Percentiles rank a stretch among this genome's conserved stretches.
phyloP scores from a whole-genome alignment of 768 basidiomycete genomes.

The Boletellus emodensis region DNA sequence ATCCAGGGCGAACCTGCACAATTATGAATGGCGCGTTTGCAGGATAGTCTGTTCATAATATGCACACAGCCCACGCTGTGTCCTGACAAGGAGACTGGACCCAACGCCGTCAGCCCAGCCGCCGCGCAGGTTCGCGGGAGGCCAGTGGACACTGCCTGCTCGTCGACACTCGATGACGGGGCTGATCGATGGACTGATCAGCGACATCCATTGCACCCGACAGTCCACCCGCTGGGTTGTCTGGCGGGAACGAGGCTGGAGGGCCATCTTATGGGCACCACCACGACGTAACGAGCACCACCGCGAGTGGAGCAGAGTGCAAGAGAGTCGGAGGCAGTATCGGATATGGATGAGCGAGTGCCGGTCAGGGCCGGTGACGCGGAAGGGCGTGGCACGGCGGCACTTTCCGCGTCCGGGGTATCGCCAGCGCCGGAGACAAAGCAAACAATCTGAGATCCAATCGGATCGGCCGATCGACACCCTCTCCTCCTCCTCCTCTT shows the following conservation, averaged over 20 bases:
- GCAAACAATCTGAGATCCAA: constrained; percentile 31
- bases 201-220: too few species aligned
- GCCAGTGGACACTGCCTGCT: too few species aligned
- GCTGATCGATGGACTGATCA: too few species aligned
- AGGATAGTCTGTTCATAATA: too few species aligned
- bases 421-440: constrained; percentile 31
- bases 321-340: background rate
- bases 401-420: constrained; percentile 30
- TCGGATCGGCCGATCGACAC: constrained; percentile 17
- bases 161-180: too few species aligned
- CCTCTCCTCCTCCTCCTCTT: background rate
- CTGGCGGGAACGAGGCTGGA: too few species aligned
- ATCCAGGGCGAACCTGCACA: too few species aligned
- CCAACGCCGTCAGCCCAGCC: too few species aligned
- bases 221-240: too few species aligned
- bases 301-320: background rate
- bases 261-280: too few species aligned
- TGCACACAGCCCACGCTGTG: background rate
- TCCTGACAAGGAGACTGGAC: too few species aligned
- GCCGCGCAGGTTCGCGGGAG: constrained; percentile 19
- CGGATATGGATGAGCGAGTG: constrained; percentile 1
- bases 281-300: background rate
- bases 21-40: too few species aligned
- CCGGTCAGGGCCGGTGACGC: background rate
- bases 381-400: constrained; percentile 12